These are phyloP conservation scores for Brassica nigra DNA, from an alignment of 345 rosid genomes.

Conservation along the genomic window DNA sequence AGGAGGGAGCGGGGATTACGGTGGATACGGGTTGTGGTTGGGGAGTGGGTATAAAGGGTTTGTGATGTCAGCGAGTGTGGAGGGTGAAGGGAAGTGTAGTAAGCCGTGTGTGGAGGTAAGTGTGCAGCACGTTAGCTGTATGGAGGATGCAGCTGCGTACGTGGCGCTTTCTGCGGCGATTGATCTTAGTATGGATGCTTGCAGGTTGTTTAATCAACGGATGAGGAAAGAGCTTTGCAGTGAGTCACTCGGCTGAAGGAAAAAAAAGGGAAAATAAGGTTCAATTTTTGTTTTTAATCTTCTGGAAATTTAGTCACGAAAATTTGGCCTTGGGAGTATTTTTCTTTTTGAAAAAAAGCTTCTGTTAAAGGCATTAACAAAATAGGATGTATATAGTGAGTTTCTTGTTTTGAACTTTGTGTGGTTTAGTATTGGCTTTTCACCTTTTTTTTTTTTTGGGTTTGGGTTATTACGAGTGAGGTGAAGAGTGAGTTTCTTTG, in stretches of 20 bases:
- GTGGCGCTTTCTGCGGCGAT: constrained; percentile 92
- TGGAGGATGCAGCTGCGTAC: constrained; percentile 91
- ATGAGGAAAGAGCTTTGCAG: constrained; percentile 79
- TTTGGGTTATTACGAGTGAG: constrained; percentile 29
- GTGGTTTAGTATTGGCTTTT: constrained; percentile 11
- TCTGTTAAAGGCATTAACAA: constrained; percentile 22
- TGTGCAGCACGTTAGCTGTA: constrained; percentile 89
- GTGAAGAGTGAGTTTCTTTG: constrained; percentile 28
- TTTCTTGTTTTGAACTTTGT: constrained; percentile 25
- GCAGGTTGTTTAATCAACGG: constrained; percentile 81
- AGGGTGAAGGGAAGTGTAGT: constrained; percentile 84
- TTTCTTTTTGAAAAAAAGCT: constrained; percentile 11
- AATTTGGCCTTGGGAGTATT: constrained; percentile 21
- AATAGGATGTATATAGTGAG: constrained; percentile 38
- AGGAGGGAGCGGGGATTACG: constrained; percentile 44
- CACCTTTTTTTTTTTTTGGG: neutral
- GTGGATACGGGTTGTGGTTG: neutral
- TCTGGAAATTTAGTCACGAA: neutral
- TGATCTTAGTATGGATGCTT: constrained; percentile 93
- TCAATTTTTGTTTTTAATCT: neutral
- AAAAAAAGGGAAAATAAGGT: neutral
- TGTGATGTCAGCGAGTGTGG: constrained; percentile 86
- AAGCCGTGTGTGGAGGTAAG: constrained; percentile 85
- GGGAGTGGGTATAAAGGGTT: constrained; percentile 60
- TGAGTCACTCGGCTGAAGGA: constrained; percentile 42